Base-by-base conservation (phyloP, 2,329 filamentous ascomycete species). In the Aspergillus candidus region DNA sequence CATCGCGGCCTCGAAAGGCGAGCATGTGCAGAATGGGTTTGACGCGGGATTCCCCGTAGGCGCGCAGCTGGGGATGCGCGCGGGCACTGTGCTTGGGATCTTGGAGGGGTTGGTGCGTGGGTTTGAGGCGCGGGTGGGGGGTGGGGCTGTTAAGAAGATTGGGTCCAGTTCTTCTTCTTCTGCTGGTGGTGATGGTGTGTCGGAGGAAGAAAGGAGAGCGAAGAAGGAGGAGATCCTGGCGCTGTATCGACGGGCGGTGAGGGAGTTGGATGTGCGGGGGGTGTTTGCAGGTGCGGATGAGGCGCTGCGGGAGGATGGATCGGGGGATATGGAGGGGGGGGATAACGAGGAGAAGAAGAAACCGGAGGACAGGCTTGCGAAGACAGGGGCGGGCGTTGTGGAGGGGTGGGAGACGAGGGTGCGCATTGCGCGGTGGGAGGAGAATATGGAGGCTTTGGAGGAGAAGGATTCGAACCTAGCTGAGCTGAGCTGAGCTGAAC, bases 41-140 rank as follows among this genome's bases (percentile, higher is more conserved):
- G 93, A 98, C 62, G 87, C 91, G 52, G 91, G 91, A 0, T 97
- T 89, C 63, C 75, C 81, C 11, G 74, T 97, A 0, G 93, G 93
- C 11, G 90, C 88, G 1, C 82, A 84, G 40, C 71, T 97, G 27
- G 93, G 91, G 0, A 65, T 86, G 51, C 75, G 76, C 22, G 84
- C 82, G 0, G 93, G 93, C 0, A 81, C 80, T 52, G 69, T 94
- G 11, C 65, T 94, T 3, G 93, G 93, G 0, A 70, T 87, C 4
- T 60, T 96, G 5, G 87, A 94, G 58, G 88, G 85, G 0, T 67
- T 95, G 14, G 66, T 72, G 1, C 58, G 57, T 3, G 65, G 63
- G 2, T 56, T 62, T 4, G 63, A 66, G 17, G 54, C 55, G 6
- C 49, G 54, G 11, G 40, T 48, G 12, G 59, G 47, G 15, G 51